Evolutionary conservation across 331 rosid genomes (phyloP), one percentile per base, ranked within the genome.

Genomic region (Rosa hybrid): DNA sequence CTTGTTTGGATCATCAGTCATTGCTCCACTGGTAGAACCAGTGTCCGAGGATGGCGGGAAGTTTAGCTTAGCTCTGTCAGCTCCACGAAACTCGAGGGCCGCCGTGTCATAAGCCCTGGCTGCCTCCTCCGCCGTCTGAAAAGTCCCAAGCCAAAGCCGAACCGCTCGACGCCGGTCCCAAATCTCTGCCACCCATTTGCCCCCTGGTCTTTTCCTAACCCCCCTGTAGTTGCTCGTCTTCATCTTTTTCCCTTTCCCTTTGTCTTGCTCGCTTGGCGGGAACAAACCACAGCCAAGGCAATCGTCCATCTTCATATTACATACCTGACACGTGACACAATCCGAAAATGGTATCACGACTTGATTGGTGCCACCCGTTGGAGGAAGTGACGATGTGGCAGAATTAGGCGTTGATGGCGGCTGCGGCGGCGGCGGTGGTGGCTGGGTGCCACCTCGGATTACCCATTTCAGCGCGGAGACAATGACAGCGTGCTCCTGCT

Each of bases 181-280:
- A 30, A 88, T 92, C 83, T 90, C 94, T 0, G 90, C 88, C 6
- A 89, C 94, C 92, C 91, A 90, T 57, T 92, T 92, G 30, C 12
- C 92, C 91, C 97, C 91, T 81, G 90, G 89, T 80, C 92, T 88
- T 83, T 81, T 90, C 65, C 94, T 80, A 77, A 90, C 97, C 54
- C 97, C 97, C 75, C 90, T 84, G 87, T 84, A 86, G 1, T 76
- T 78, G 39, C 60, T 62, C 76, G 73, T 77, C 77, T 12, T 59
- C 57, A 65, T 87, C 83, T 7, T 72, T 59, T 34, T 34, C 46
- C 46, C 8, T 44, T 38, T 18, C 80, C 0, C 62, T 70, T 11
- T 0, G 13, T 46, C n/a, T 48, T 21, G 3, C n/a, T 27, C 51
- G 13, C 54, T 8, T 17, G 68, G 39, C 16, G 60, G 2, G 16